Conservation (phyloP, 495 filamentous ascomycete genomes). For the Hamigera avellanea region DNA sequence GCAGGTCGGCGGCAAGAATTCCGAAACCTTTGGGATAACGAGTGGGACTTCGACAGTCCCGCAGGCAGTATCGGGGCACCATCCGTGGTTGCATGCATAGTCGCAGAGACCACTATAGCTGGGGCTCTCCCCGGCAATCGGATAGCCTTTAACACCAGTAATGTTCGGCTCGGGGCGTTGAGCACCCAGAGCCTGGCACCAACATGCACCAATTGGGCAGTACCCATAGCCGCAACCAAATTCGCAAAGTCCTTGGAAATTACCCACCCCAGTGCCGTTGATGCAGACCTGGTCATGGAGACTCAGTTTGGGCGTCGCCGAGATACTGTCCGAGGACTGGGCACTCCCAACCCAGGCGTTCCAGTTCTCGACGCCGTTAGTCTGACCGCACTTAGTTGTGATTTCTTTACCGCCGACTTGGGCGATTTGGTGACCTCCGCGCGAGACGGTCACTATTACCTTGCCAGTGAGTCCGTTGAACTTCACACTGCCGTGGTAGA, state of each 20-base stretch:
- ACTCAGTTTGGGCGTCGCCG: neutral
- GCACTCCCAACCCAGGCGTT: conserved; percentile 26
- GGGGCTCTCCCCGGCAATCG: neutral
- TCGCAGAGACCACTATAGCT: neutral
- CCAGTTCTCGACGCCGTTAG: conserved; percentile 34
- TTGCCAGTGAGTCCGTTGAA: conserved; percentile 35
- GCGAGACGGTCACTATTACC: conserved; percentile 35
- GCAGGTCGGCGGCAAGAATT: conserved; percentile 5
- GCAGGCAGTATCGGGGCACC: conserved; percentile 2
- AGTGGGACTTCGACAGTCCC: conserved; percentile 4
- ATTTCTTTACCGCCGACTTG: conserved; percentile 32
- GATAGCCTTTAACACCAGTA: neutral
- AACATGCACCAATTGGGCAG: conserved; percentile 1
- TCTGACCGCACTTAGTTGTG: conserved; percentile 17
- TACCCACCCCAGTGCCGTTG: neutral
- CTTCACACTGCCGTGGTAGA: conserved; percentile 37
- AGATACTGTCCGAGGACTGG: neutral
- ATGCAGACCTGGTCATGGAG: neutral
- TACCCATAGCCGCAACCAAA: neutral
- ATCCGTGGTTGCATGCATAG: neutral
- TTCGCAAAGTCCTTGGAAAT: neutral
- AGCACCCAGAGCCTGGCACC: neutral
- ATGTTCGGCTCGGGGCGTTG: neutral
- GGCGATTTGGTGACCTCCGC: conserved; percentile 13
- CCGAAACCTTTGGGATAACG: conserved; percentile 2